Conservation (phyloP, 768 basidiomycete genomes). For the Tulasnella sp. region DNA sequence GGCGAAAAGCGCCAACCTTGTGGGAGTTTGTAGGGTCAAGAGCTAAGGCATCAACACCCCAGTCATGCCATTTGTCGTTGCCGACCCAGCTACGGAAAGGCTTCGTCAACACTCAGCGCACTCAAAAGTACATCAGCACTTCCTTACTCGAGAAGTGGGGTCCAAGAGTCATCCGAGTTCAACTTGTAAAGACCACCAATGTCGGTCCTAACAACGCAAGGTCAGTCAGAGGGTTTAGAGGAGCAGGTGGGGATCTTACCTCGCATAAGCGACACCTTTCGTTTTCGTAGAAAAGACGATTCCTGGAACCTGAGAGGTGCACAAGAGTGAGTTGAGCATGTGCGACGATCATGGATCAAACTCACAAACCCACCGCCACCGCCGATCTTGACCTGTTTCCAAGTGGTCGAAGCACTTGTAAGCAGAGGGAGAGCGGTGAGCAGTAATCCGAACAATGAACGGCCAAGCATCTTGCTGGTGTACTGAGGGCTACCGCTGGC, state of each 20-base stretch:
- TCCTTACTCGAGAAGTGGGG: slow-evolving; percentile 12
- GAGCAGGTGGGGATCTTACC: not conserved
- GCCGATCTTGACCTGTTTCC: slow-evolving; percentile 10
- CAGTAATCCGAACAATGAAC: not conserved
- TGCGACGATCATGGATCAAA: not conserved
- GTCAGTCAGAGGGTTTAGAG: not conserved
- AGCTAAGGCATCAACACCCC: slow-evolving; percentile 51
- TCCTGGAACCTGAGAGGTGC: not conserved
- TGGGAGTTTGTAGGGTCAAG: slow-evolving; percentile 47
- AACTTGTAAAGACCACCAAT: slow-evolving; percentile 12
- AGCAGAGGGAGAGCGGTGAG: not conserved
- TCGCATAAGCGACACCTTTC: slow-evolving; percentile 2
- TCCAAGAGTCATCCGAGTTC: slow-evolving; percentile 13
- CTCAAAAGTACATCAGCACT: not conserved
- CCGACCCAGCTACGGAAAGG: not conserved
- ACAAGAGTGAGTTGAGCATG: no score
- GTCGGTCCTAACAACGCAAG: not conserved
- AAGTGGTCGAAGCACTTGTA: not conserved
- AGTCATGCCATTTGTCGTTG: slow-evolving; percentile 26
- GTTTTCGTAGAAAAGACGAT: not conserved
- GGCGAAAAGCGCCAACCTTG: slow-evolving; percentile 39
- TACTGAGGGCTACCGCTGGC: not conserved
- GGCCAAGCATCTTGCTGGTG: not conserved
- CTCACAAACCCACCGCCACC: slow-evolving; percentile 9
- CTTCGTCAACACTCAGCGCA: no score